These are phyloP conservation scores for Fragosphaeria purpurea DNA, from an alignment of 2,329 filamentous ascomycete species.

Conservation along the genomic window DNA sequence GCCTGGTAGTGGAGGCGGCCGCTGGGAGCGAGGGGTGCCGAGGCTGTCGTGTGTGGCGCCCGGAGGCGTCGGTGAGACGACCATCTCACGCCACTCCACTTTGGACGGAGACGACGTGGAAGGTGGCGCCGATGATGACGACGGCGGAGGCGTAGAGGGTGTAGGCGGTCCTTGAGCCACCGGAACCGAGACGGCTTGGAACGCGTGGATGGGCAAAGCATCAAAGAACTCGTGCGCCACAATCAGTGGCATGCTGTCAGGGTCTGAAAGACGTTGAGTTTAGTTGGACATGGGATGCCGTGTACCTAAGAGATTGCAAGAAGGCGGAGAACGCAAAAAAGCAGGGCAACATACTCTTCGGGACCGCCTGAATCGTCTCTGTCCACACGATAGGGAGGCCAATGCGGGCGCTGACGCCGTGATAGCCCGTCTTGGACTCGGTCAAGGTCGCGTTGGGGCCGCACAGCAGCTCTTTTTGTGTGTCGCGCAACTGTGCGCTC, in stretches of 20 bases:
- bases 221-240: constrained; percentile 98
- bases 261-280: constrained; percentile 29
- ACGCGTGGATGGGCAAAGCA: constrained; percentile 89
- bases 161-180: constrained; percentile 24
- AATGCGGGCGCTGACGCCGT: constrained; percentile 66
- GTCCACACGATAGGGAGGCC: constrained; percentile 76
- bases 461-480: constrained; percentile 76
- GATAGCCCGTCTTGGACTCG: constrained; percentile 63
- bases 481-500: constrained; percentile 64
- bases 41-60: constrained; percentile 43
- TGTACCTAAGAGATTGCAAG: too few relatives aligned
- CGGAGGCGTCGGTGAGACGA: constrained; percentile 59
- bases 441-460: constrained; percentile 56
- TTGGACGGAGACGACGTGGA: constrained; percentile 16
- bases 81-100: constrained; percentile 70
- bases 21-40: constrained; percentile 40
- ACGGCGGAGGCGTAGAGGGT: constrained; percentile 27
- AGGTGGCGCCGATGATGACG: constrained; percentile 21
- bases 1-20: constrained; percentile 24
- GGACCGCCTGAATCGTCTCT: constrained; percentile 77
- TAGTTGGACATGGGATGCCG: too few relatives aligned
- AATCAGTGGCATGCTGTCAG: constrained; percentile 75
- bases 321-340: background rate
- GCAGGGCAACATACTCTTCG: constrained; percentile 42
- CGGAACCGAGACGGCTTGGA: constrained; percentile 58